Evolutionary conservation across 768 basidiomycete species (phyloP).

Genomic region (Pleurotus tuoliensis): DNA sequence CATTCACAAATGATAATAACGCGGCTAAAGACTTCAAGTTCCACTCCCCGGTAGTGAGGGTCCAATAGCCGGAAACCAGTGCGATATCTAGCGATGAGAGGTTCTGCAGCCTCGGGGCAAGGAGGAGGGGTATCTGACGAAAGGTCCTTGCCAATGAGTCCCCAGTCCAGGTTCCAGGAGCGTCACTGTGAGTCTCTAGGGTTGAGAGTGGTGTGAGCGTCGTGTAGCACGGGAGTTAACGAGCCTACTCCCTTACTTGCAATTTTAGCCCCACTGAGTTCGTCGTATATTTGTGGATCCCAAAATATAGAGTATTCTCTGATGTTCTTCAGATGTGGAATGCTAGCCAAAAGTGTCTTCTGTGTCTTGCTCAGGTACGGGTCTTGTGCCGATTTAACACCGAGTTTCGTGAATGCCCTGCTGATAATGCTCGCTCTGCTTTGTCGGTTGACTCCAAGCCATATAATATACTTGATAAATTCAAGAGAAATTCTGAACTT

Average conservation of each 20-base stretch:
- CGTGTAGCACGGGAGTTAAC: background rate
- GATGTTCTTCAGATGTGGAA: slow-evolving; percentile 2
- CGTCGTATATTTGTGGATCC: background rate
- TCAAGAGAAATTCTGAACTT: background rate
- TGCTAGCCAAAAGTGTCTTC: background rate
- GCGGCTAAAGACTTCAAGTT: background rate
- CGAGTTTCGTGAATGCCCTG: background rate
- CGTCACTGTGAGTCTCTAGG: background rate
- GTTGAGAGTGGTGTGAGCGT: background rate
- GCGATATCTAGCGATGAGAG: background rate
- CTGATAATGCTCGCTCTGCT: background rate
- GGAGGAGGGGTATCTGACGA: background rate
- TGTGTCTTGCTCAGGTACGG: background rate
- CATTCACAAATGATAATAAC: background rate
- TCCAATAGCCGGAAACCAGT: background rate
- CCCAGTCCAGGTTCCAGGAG: background rate
- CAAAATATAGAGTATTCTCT: background rate
- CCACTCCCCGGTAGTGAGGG: background rate
- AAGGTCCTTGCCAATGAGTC: background rate
- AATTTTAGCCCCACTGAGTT: background rate
- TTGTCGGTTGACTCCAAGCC: background rate
- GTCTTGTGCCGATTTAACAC: background rate
- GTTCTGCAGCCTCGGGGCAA: background rate
- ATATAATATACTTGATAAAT: background rate
- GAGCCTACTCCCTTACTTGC: background rate